Evolutionary conservation across 352 stramenopile species (phyloP).

Genomic region (Pythium scleroteichum): DNA sequence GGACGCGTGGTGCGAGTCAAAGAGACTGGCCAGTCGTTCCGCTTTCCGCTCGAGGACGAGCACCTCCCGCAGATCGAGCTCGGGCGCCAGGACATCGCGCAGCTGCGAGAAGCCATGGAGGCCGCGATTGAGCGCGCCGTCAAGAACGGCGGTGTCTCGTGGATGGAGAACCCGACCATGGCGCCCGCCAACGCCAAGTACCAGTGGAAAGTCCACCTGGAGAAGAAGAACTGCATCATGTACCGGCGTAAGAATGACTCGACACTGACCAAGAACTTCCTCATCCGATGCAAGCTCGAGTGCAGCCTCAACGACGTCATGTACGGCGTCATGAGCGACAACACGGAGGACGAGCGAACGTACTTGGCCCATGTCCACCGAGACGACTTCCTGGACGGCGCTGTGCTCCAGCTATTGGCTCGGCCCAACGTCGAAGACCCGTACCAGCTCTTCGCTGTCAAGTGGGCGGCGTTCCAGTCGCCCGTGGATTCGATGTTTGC

Average conservation of each 20-base stretch:
- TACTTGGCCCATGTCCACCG: slow-evolving; percentile 70
- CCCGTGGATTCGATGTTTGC: slow-evolving; percentile 69
- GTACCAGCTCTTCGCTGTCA: slow-evolving; percentile 74
- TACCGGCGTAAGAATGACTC: slow-evolving; percentile 58
- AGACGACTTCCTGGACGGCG: slow-evolving; percentile 70
- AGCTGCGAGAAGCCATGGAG: slow-evolving; percentile 40
- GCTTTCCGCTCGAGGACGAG: slow-evolving; percentile 67
- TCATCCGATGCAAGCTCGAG: slow-evolving; percentile 69
- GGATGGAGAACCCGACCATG: slow-evolving; percentile 72
- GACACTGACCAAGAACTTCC: slow-evolving; percentile 43
- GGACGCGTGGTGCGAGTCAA: slow-evolving; percentile 72
- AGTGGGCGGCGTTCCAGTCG: slow-evolving; percentile 74
- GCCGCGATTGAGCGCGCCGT: slow-evolving; percentile 36
- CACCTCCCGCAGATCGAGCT: slow-evolving; percentile 46
- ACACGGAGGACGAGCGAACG: slow-evolving; percentile 61
- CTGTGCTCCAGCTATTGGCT: slow-evolving; percentile 68
- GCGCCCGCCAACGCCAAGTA: slow-evolving; percentile 55
- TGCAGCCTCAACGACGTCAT: slow-evolving; percentile 69
- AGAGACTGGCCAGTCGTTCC: slow-evolving; percentile 67
- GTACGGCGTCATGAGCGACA: slow-evolving; percentile 62
- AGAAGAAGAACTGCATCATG: slow-evolving; percentile 75
- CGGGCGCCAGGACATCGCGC: slow-evolving; percentile 20
- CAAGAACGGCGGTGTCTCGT: slow-evolving; percentile 40
- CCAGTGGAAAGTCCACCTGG: slow-evolving; percentile 62
- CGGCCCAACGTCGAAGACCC: slow-evolving; percentile 45